Conservation (phyloP, 768 basidiomycete species). For the Mycena kentingensis region DNA sequence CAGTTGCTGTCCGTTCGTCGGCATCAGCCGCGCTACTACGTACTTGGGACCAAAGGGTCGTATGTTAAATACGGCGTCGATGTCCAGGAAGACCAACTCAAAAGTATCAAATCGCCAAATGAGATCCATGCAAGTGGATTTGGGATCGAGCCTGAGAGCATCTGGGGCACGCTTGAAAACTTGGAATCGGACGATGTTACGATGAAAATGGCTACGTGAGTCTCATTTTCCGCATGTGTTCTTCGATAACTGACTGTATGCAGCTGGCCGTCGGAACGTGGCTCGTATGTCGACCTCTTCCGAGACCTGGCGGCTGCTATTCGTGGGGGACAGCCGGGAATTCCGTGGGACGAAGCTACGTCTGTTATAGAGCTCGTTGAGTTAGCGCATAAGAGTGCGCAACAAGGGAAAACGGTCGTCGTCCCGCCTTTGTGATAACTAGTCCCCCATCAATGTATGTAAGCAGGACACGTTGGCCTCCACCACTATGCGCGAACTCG, state of each 20-base stretch:
- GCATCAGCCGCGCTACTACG: constrained; percentile 68
- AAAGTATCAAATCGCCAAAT: constrained; percentile 49
- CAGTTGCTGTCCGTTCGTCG: constrained; percentile 68
- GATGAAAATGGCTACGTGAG: constrained; percentile 40
- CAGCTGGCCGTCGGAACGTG: constrained; percentile 69
- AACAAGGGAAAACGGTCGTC: constrained; percentile 49
- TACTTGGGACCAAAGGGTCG: constrained; percentile 72
- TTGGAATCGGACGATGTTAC: constrained; percentile 48
- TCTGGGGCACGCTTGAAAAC: constrained; percentile 66
- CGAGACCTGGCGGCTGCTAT: constrained; percentile 67
- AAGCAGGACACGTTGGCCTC: constrained; percentile 9
- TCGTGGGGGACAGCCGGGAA: constrained; percentile 51
- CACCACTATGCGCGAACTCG: constrained; percentile 40
- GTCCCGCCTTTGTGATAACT: constrained; percentile 32
- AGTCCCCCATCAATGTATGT: constrained; percentile 17
- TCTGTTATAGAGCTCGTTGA: constrained; percentile 78
- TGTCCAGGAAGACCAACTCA: constrained; percentile 77
- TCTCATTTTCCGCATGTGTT: constrained; percentile 2
- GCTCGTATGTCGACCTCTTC: constrained; percentile 63
- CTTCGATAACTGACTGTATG: constrained; percentile 5
- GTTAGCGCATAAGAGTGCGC: constrained; percentile 66
- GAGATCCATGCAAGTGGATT: constrained; percentile 48
- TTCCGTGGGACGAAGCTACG: constrained; percentile 76
- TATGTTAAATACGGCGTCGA: constrained; percentile 79
- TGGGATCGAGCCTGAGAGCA: constrained; percentile 62